These are phyloP conservation scores for Mortierella sp. DNA, from an alignment of 371 early-diverging fungal genomes.

Conservation along the genomic window DNA sequence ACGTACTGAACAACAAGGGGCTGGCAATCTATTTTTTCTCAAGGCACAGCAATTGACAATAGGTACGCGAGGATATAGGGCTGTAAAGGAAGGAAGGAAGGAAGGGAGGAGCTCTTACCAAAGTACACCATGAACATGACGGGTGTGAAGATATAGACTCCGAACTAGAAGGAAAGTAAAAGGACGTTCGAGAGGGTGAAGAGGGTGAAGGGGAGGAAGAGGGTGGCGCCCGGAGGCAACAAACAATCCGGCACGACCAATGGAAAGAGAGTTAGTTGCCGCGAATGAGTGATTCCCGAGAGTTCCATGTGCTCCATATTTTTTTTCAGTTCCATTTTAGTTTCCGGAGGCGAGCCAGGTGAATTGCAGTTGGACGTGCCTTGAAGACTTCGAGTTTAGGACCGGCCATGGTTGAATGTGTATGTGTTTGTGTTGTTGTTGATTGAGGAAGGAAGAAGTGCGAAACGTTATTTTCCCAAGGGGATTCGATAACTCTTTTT, in stretches of 20 bases:
- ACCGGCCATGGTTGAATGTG: constrained; percentile 39
- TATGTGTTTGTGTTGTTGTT: constrained; percentile 6
- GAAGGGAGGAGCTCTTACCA: constrained; percentile 23
- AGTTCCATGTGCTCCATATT: not conserved
- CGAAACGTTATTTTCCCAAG: not conserved
- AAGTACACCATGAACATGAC: constrained; percentile 61
- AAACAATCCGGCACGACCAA: not conserved
- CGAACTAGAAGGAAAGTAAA: constrained; percentile 33
- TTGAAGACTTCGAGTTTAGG: constrained; percentile 59
- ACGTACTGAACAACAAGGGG: not conserved
- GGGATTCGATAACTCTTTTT: not conserved
- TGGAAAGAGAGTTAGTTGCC: not conserved
- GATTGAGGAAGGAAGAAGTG: not conserved
- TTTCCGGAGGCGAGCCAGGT: not conserved
- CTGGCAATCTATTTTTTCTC: not conserved
- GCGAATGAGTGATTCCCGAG: not conserved
- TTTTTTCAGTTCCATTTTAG: not conserved
- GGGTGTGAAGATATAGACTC: constrained; percentile 56
- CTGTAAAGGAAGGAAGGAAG: not conserved
- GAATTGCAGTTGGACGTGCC: constrained; percentile 17
- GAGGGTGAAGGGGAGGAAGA: not conserved
- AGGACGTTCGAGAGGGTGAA: not conserved
- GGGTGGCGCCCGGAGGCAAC: too few relatives aligned
- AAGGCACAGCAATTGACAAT: not conserved
- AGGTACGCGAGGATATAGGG: too few relatives aligned